Percentiles rank a stretch among this genome's conserved stretches.
Conservation (phyloP, 208 protist genomes). For the Phytomonas francai region DNA sequence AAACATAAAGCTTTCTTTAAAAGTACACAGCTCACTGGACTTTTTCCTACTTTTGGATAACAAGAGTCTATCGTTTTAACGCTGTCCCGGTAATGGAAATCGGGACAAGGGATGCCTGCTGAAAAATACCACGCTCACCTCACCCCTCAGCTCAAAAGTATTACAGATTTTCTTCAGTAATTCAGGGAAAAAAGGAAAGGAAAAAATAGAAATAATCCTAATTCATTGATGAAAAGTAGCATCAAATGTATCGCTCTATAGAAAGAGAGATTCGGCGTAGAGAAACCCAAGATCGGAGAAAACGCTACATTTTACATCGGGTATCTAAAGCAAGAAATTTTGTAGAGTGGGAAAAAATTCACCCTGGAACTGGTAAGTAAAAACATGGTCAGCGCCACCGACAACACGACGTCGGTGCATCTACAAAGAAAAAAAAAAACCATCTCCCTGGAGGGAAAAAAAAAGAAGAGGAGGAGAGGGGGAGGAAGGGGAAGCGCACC, state of each 20-base stretch:
- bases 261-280: background rate
- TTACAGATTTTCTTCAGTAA: slow-evolving; percentile 1
- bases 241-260: background rate
- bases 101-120: too few species aligned
- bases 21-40: too few species aligned
- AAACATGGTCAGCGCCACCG: background rate
- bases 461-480: slow-evolving; percentile 7
- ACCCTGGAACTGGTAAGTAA: background rate
- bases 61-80: too few species aligned
- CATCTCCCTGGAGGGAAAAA: too few species aligned
- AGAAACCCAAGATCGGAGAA: background rate
- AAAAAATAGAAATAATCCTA: slow-evolving; percentile 8
- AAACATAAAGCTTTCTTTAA: too few species aligned
- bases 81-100: too few species aligned
- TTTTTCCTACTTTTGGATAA: too few species aligned
- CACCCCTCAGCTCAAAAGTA: background rate
- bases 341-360: background rate
- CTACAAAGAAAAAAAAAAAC: slow-evolving; percentile 8
- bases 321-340: background rate
- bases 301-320: background rate
- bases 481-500: background rate
- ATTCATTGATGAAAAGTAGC: background rate
- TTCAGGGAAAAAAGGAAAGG: background rate
- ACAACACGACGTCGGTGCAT: slow-evolving; percentile 6
- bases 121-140: too few species aligned